Conservation (phyloP, 768 basidiomycete genomes). For the Omphalotus guepiniiformis region DNA sequence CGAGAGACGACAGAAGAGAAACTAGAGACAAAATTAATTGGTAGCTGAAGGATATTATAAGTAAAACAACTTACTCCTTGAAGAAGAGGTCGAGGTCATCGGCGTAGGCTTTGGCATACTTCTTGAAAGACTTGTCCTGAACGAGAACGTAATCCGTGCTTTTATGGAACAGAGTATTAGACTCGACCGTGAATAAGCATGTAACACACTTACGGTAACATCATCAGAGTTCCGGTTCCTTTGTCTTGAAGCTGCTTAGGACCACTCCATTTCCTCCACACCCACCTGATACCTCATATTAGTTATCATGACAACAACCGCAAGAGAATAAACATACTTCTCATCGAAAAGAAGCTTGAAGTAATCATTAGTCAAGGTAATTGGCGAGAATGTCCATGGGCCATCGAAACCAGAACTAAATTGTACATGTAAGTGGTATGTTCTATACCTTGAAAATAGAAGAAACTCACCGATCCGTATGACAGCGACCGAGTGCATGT, state of each 20-base stretch:
- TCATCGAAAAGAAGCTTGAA: conserved; percentile 84
- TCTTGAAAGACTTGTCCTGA: conserved; percentile 91
- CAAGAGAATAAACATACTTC: conserved; percentile 41
- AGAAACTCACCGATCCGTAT: conserved; percentile 58
- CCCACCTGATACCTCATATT: conserved; percentile 45
- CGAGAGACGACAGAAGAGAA: conserved; percentile 76
- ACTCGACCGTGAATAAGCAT: background rate
- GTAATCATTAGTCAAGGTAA: conserved; percentile 82
- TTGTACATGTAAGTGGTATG: background rate
- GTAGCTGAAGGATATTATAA: background rate
- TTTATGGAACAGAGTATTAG: conserved; percentile 6
- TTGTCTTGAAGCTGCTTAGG: conserved; percentile 95
- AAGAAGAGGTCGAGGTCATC: conserved; percentile 85
- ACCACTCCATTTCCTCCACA: conserved; percentile 94
- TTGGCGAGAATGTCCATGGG: conserved; percentile 95
- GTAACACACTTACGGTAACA: conserved; percentile 74
- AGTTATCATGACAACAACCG: conserved; percentile 3
- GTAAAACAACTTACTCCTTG: conserved; percentile 66
- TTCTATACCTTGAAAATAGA: background rate
- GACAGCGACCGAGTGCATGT: conserved; percentile 95
- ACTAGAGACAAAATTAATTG: conserved; percentile 34
- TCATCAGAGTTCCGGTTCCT: conserved; percentile 86
- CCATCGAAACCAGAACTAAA: conserved; percentile 75
- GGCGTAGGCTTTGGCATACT: conserved; percentile 83
- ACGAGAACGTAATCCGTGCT: conserved; percentile 86